These are phyloP conservation scores for Leccinum ponderosum DNA, from an alignment of 1,284 basidiomycete genomes.

Conservation along the genomic window DNA sequence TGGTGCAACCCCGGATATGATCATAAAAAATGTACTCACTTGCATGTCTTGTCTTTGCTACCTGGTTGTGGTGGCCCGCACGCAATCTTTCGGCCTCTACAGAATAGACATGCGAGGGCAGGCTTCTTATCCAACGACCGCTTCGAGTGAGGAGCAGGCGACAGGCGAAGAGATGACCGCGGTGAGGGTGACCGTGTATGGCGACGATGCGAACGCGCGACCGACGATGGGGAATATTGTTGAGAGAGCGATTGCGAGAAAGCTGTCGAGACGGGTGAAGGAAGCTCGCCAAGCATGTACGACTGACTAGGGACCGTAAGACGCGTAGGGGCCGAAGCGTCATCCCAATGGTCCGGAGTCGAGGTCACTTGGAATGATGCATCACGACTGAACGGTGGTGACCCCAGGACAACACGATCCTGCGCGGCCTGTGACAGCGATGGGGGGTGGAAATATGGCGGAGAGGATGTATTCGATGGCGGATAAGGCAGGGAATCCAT, in stretches of 20 bases:
- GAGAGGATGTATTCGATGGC: slow-evolving; percentile 21
- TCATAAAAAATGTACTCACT: slow-evolving; percentile 43
- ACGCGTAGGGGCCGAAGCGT: slow-evolving; percentile 2
- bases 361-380: slow-evolving; percentile 9
- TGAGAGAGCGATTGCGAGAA: slow-evolving; percentile 14
- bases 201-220: slow-evolving; percentile 13
- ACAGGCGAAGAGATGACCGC: slow-evolving; percentile 14
- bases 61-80: slow-evolving; percentile 54
- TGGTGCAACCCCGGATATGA: neutral
- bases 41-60: slow-evolving; percentile 57
- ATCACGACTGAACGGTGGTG: slow-evolving; percentile 17
- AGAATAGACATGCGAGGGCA: slow-evolving; percentile 60
- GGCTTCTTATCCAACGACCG: slow-evolving; percentile 45
- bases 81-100: slow-evolving; percentile 63
- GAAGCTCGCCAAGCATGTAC: slow-evolving; percentile 16
- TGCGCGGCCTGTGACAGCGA: slow-evolving; percentile 11
- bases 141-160: slow-evolving; percentile 23
- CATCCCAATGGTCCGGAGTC: slow-evolving; percentile 25
- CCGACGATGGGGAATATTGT: slow-evolving; percentile 18
- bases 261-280: slow-evolving; percentile 2
- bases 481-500: slow-evolving; percentile 34
- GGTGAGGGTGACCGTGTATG: slow-evolving; percentile 31
- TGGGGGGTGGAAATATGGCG: slow-evolving; percentile 19
- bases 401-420: slow-evolving; percentile 12
- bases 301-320: slow-evolving; percentile 14